Evolutionary conservation across 768 basidiomycete genomes (phyloP).

Genomic region (Kwoniella dendrophila): DNA sequence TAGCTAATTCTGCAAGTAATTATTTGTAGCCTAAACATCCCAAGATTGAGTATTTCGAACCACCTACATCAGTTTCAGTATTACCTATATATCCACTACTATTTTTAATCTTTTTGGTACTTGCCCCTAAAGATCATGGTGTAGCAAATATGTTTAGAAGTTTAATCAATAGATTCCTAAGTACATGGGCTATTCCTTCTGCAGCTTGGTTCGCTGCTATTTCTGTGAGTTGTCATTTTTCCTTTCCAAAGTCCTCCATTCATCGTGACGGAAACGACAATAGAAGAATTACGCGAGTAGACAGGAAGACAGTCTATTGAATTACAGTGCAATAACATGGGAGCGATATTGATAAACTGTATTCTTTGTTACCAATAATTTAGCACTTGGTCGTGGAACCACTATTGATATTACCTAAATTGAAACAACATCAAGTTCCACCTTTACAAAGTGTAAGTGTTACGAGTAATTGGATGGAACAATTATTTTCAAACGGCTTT

Average conservation of each 20-base stretch:
- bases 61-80: slow-evolving; percentile 2
- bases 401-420: not conserved
- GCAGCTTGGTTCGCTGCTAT: slow-evolving; percentile 8
- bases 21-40: slow-evolving; percentile 14
- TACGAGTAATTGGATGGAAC: not conserved
- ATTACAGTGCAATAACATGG: too few relatives aligned
- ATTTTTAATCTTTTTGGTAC: slow-evolving; percentile 14
- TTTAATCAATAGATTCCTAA: slow-evolving; percentile 10
- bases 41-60: slow-evolving; percentile 10
- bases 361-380: too few relatives aligned
- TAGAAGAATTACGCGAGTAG: too few relatives aligned
- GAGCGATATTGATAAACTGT: too few relatives aligned
- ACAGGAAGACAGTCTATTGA: too few relatives aligned
- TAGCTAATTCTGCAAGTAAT: not conserved
- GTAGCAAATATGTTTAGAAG: slow-evolving; percentile 1
- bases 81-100: slow-evolving; percentile 5
- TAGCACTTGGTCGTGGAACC: slow-evolving; percentile 23
- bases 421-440: slow-evolving; percentile 12
- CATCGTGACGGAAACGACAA: too few relatives aligned
- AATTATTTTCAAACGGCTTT: not conserved
- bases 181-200: slow-evolving; percentile 15
- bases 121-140: slow-evolving; percentile 4
- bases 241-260: not conserved
- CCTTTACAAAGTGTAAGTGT: slow-evolving; percentile 15
- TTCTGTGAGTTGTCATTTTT: slow-evolving; percentile 13